Evolutionary conservation across 2,329 filamentous ascomycete species (phyloP).

Genomic region (Calonectria fujianensis): DNA sequence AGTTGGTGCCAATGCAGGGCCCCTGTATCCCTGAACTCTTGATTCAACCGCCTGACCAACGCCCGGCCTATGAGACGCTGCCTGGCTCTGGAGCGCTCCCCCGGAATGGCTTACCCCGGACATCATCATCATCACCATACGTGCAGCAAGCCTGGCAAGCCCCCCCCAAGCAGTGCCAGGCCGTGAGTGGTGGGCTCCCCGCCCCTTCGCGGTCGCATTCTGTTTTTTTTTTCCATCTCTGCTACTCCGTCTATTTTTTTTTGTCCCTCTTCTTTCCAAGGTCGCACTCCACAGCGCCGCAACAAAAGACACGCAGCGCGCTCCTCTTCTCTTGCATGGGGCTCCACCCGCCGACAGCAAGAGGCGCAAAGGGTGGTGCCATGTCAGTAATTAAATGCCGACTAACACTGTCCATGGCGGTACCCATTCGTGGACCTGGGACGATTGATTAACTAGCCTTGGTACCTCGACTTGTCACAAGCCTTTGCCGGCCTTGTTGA

Average conservation of each 20-base stretch:
- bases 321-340: not conserved
- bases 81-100: constrained; percentile 37
- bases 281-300: not conserved
- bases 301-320: not conserved
- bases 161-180: not conserved
- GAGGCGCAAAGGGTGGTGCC: constrained; percentile 1
- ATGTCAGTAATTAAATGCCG: constrained; percentile 12
- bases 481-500: constrained; percentile 21
- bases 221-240: not conserved
- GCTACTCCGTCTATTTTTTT: not conserved
- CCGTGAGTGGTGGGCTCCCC: not conserved
- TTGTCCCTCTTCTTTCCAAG: not conserved
- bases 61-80: constrained; percentile 46
- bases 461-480: not conserved
- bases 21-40: constrained; percentile 51
- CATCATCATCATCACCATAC: constrained; percentile 32
- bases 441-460: constrained; percentile 2
- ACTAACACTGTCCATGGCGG: not conserved
- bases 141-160: constrained; percentile 36
- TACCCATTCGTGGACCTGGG: not conserved
- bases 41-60: constrained; percentile 55
- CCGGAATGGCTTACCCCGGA: constrained; percentile 53
- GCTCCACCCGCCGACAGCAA: constrained; percentile 1
- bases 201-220: not conserved
- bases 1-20: constrained; percentile 28